Evolutionary conservation across 352 stramenopile genomes (phyloP).

Genomic region (Globisporangium viniferum): DNA sequence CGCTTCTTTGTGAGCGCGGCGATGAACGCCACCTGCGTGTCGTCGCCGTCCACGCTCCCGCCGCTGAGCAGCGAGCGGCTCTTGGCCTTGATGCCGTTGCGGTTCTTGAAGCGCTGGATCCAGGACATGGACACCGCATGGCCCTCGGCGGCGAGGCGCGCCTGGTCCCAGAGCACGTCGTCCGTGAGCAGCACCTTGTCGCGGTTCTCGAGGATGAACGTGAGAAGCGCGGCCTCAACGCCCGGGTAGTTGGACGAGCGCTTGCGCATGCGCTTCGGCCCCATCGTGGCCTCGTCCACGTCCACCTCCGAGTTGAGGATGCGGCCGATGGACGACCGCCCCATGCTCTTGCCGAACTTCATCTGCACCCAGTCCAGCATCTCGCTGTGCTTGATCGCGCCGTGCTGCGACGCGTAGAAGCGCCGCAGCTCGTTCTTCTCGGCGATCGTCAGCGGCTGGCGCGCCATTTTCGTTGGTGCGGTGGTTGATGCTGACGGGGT

Average conservation of each 20-base stretch:
- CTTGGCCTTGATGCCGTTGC: conserved; percentile 8
- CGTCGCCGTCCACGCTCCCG: not conserved
- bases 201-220: conserved; percentile 12
- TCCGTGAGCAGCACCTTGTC: conserved; percentile 7
- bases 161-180: conserved; percentile 13
- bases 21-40: conserved; percentile 3
- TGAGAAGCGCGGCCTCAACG: conserved; percentile 15
- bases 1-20: conserved; percentile 10
- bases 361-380: conserved; percentile 13
- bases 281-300: conserved; percentile 10
- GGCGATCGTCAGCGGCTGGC: conserved; percentile 16
- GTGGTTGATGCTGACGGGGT: not conserved
- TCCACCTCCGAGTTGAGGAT: conserved; percentile 13
- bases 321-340: conserved; percentile 14
- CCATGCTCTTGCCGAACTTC: conserved; percentile 16
- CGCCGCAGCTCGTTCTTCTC: conserved; percentile 17
- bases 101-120: conserved; percentile 18
- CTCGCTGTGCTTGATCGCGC: conserved; percentile 8
- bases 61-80: conserved; percentile 8
- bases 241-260: conserved; percentile 16
- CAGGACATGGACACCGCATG: conserved; percentile 17
- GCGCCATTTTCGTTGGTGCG: not conserved
- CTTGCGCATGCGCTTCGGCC: conserved; percentile 13
- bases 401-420: conserved; percentile 10
- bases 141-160: conserved; percentile 1